These are phyloP conservation scores for Cladorrhinum sp. DNA, from an alignment of 2,329 filamentous ascomycete species.

Conservation along the genomic window DNA sequence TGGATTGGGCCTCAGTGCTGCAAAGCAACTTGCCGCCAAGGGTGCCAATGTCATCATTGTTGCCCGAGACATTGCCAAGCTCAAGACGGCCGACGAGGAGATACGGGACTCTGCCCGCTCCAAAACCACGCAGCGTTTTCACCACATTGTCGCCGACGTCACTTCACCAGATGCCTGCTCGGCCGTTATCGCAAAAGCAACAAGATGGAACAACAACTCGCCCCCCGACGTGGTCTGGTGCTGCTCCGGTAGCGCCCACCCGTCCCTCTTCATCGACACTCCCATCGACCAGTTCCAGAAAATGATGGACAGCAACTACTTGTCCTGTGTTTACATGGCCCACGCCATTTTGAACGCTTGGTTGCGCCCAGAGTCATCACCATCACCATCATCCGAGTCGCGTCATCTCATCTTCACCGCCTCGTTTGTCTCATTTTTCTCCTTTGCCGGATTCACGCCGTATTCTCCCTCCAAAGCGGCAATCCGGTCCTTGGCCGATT, in stretches of 20 bases:
- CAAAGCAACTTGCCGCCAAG: conserved; percentile 58
- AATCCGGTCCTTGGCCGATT: conserved; percentile 62
- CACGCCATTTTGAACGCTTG: conserved; percentile 34
- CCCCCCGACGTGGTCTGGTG: conserved; percentile 66
- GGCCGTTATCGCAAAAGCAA: conserved; percentile 56
- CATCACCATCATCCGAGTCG: conserved; percentile 3
- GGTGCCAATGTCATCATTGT: conserved; percentile 69
- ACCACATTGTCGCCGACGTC: conserved; percentile 64
- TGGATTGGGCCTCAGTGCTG: conserved; percentile 64
- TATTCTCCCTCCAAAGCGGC: conserved; percentile 68
- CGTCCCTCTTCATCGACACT: conserved; percentile 37
- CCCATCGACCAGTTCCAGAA: conserved; percentile 32
- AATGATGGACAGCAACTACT: conserved; percentile 42
- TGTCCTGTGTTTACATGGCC: conserved; percentile 38
- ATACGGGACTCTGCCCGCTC: conserved; percentile 52
- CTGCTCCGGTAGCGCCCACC: conserved; percentile 61
- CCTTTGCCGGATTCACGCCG: conserved; percentile 61
- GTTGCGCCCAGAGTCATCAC: conserved; percentile 21
- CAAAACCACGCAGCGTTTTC: conserved; percentile 56
- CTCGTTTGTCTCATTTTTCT: conserved; percentile 59
- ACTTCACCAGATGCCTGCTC: conserved; percentile 54
- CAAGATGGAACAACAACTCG: conserved; percentile 57
- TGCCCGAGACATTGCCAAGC: conserved; percentile 58
- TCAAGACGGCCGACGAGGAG: conserved; percentile 53
- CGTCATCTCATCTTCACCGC: conserved; percentile 68